Evolutionary conservation across 192 early-diverging fungal species (phyloP).

Genomic region (Umbelopsis sp.): DNA sequence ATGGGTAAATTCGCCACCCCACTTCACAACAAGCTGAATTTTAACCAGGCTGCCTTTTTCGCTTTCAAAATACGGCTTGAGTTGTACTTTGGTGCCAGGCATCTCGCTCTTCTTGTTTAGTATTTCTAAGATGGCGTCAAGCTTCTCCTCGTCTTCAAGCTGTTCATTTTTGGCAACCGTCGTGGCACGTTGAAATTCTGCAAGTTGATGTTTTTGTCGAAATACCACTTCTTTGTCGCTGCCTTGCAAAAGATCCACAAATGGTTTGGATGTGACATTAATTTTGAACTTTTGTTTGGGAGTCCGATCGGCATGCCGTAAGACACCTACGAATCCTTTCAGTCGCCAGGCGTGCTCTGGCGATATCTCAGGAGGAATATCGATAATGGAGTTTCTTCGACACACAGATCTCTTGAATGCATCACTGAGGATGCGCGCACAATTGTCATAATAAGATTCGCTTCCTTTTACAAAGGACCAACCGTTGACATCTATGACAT

Average conservation of each 20-base stretch:
- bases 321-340: constrained; percentile 91
- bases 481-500: constrained; percentile 98
- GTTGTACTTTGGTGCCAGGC: constrained; percentile 91
- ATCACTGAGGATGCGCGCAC: constrained; percentile 71
- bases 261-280: constrained; percentile 66
- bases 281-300: constrained; percentile 98
- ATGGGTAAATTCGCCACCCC: constrained; percentile 97
- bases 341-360: constrained; percentile 88
- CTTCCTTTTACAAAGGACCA: constrained; percentile 99
- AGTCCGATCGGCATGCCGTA: constrained; percentile 94
- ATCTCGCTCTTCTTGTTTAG: constrained; percentile 78
- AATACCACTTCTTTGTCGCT: constrained; percentile 77
- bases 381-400: constrained; percentile 19
- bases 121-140: constrained; percentile 74
- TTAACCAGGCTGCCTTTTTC: constrained; percentile 53
- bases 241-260: constrained; percentile 70
- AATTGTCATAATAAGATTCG: constrained; percentile 89
- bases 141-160: constrained; percentile 49
- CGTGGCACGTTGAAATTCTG: constrained; percentile 47
- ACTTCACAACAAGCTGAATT: constrained; percentile 92
- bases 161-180: constrained; percentile 52
- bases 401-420: constrained; percentile 71
- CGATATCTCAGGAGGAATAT: constrained; percentile 34
- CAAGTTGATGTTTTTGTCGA: constrained; percentile 69
- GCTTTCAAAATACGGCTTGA: constrained; percentile 80